These are phyloP conservation scores for Raddia guianensis DNA, from an alignment of 176 grass and related monocot species.

Conservation along the genomic window DNA sequence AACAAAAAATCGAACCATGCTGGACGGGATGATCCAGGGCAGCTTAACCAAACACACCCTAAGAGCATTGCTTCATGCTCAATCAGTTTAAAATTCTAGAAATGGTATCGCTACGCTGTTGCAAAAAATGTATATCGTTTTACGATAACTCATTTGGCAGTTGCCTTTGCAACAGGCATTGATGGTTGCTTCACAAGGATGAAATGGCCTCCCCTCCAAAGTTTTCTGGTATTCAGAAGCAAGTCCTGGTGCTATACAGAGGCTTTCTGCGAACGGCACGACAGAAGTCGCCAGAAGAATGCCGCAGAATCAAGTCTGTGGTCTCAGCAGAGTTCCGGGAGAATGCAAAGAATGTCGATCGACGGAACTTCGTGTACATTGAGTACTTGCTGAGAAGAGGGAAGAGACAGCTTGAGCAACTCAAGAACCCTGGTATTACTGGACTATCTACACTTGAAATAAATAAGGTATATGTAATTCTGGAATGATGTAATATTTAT, in stretches of 20 bases:
- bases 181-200: constrained; percentile 41
- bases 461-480: constrained; percentile 37
- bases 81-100: not conserved
- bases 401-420: constrained; percentile 88
- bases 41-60: too few relatives aligned
- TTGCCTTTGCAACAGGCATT: constrained; percentile 6
- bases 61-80: not conserved
- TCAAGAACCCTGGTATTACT: constrained; percentile 79
- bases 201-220: constrained; percentile 65
- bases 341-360: constrained; percentile 74
- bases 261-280: constrained; percentile 74
- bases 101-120: not conserved
- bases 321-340: constrained; percentile 69
- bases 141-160: not conserved
- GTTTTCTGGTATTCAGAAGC: constrained; percentile 88
- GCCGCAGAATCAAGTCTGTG: constrained; percentile 60
- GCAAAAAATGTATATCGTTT: not conserved
- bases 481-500: not conserved
- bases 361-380: constrained; percentile 88
- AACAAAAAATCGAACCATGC: too few relatives aligned
- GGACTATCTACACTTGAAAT: constrained; percentile 69
- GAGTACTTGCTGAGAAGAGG: constrained; percentile 90
- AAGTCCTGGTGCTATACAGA: constrained; percentile 75
- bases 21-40: too few relatives aligned
- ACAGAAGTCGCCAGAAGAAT: constrained; percentile 65